These are phyloP conservation scores for Mycena olivaceomarginata DNA, from an alignment of 768 basidiomycete genomes.

Conservation along the genomic window DNA sequence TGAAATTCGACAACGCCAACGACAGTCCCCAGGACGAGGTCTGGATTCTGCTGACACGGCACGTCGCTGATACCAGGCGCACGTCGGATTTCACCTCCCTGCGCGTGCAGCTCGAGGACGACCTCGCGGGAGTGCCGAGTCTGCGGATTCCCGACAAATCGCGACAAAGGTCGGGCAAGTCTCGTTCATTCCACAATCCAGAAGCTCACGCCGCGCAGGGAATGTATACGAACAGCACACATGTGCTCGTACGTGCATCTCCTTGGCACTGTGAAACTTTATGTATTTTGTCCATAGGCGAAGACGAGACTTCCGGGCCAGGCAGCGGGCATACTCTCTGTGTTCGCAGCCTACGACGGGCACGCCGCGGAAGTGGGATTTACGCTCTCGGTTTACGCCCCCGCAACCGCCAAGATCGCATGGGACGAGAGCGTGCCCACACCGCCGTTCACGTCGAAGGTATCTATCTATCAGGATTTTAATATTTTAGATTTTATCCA, in stretches of 20 bases:
- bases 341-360: constrained; percentile 85
- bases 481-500: neutral
- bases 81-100: constrained; percentile 83
- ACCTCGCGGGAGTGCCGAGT: constrained; percentile 49
- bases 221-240: constrained; percentile 72
- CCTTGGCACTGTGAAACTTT: neutral
- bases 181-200: neutral
- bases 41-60: constrained; percentile 90
- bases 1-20: constrained; percentile 58
- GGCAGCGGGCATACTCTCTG: constrained; percentile 64
- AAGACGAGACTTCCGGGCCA: constrained; percentile 59
- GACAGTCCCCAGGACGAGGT: constrained; percentile 67
- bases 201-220: constrained; percentile 55
- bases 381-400: constrained; percentile 78
- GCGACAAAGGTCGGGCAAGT: constrained; percentile 59
- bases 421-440: constrained; percentile 67
- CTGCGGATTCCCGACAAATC: constrained; percentile 54
- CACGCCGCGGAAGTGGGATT: constrained; percentile 76
- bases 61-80: constrained; percentile 76
- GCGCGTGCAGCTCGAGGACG: constrained; percentile 69
- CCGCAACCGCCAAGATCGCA: constrained; percentile 54
- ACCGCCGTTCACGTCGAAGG: constrained; percentile 65
- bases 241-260: constrained; percentile 62
- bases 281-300: constrained; percentile 49
- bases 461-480: constrained; percentile 35